Evolutionary conservation across 495 filamentous ascomycete genomes (phyloP).

Genomic region (Rostrohypoxylon terebratum): DNA sequence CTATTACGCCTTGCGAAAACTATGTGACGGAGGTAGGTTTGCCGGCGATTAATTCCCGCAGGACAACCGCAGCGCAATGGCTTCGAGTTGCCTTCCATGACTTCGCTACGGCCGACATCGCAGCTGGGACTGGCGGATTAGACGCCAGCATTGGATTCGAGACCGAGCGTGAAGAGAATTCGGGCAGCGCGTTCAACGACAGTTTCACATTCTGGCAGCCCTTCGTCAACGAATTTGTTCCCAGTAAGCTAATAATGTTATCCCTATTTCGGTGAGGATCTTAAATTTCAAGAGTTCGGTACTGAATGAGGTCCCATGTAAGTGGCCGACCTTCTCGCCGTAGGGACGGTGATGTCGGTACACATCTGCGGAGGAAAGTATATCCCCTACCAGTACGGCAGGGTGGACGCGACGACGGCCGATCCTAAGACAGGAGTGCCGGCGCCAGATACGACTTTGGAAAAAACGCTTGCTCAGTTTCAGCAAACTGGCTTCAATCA

Average conservation of each 20-base stretch:
- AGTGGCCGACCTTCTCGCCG: constrained; percentile 62
- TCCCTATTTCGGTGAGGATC: constrained; percentile 10
- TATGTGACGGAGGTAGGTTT: constrained; percentile 47
- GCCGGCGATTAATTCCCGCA: constrained; percentile 54
- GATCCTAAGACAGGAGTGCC: constrained; percentile 60
- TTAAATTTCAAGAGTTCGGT: constrained; percentile 1
- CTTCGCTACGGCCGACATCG: constrained; percentile 61
- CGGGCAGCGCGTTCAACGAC: constrained; percentile 60
- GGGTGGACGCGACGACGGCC: constrained; percentile 60
- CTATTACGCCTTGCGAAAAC: constrained; percentile 51
- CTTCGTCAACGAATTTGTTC: constrained; percentile 50
- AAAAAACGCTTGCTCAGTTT: constrained; percentile 58
- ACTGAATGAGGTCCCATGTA: constrained; percentile 42
- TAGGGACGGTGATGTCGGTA: constrained; percentile 60
- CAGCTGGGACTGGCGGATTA: constrained; percentile 58
- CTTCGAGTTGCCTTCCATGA: constrained; percentile 66
- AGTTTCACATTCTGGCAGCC: constrained; percentile 57
- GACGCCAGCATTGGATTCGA: constrained; percentile 65
- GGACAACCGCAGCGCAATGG: constrained; percentile 63
- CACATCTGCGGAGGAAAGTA: constrained; percentile 61
- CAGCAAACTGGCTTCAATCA: constrained; percentile 57
- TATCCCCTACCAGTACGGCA: constrained; percentile 60
- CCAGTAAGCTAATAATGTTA: constrained; percentile 40
- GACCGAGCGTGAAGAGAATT: constrained; percentile 56
- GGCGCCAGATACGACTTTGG: constrained; percentile 57